Evolutionary conservation across 2,329 filamentous ascomycete genomes (phyloP).

Genomic region (Claviceps lovelessii): DNA sequence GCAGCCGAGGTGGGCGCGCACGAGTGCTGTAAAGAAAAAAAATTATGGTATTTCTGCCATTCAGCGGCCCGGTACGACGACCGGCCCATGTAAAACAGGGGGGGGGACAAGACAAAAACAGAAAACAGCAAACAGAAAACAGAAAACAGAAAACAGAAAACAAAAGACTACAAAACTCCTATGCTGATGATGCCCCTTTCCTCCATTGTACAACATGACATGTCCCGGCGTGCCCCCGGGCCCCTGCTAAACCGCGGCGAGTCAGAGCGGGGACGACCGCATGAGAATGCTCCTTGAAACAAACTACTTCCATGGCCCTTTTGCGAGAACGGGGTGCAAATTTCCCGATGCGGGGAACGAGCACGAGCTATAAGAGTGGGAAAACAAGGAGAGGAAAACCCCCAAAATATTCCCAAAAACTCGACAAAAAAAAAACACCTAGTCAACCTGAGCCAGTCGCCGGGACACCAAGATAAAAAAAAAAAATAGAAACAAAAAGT

Average conservation of each 20-base stretch:
- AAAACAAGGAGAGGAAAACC: too few species aligned
- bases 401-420: too few species aligned
- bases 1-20: too few species aligned
- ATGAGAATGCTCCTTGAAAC: not conserved
- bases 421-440: not conserved
- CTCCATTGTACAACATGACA: too few species aligned
- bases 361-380: not conserved
- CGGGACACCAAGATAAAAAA: not conserved
- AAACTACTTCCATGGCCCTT: not conserved
- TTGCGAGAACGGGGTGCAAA: not conserved
- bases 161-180: too few species aligned
- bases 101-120: too few species aligned
- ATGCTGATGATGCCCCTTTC: not conserved
- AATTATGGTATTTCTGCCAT: slow-evolving; percentile 8
- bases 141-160: too few species aligned
- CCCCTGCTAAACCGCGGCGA: not conserved
- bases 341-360: not conserved
- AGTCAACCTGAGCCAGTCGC: not conserved
- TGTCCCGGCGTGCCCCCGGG: not conserved
- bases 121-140: too few species aligned
- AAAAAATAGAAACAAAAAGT: not conserved
- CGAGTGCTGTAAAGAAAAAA: not conserved
- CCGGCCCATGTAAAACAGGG: not conserved
- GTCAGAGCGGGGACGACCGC: too few species aligned
- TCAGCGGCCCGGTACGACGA: not conserved